Percentiles rank a stretch among this genome's conserved stretches.
Conservation (phyloP, 2,329 filamentous ascomycete species). For the Aspergillus sp. region DNA sequence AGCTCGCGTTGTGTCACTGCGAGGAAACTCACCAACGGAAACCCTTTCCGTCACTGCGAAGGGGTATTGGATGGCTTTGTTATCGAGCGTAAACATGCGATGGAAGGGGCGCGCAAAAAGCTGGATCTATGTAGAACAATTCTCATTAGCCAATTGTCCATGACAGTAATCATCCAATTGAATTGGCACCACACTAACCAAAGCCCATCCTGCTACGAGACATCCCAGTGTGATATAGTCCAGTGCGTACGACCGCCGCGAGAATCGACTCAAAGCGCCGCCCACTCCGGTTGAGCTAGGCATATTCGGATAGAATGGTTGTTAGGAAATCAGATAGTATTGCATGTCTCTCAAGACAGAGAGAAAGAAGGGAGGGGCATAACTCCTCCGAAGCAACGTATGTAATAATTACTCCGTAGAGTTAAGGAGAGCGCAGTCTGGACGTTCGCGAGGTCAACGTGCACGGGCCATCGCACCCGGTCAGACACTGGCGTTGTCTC, state of each 20-base stretch:
- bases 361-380: neutral
- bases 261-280: conserved; percentile 45
- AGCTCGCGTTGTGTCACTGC: neutral
- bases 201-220: conserved; percentile 56
- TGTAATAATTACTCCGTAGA: too few species aligned
- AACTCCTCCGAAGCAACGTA: too few species aligned
- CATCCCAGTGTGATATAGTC: conserved; percentile 75
- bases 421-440: too few species aligned
- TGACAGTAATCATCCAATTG: too few species aligned
- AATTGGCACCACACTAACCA: conserved; percentile 9
- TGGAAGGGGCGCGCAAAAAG: conserved; percentile 77
- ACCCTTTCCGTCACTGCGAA: conserved; percentile 80
- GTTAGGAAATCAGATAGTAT: neutral
- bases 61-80: conserved; percentile 75
- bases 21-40: conserved; percentile 53
- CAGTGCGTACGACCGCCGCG: conserved; percentile 68
- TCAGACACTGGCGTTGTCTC: too few species aligned
- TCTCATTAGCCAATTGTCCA: neutral
- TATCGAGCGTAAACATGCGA: conserved; percentile 84
- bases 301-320: conserved; percentile 13
- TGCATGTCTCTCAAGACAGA: neutral
- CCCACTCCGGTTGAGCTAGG: conserved; percentile 29
- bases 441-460: too few species aligned
- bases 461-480: too few species aligned
- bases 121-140: conserved; percentile 44